These are phyloP conservation scores for Alternaria alternata DNA, from an alignment of 2,329 filamentous ascomycete genomes.

Conservation along the genomic window DNA sequence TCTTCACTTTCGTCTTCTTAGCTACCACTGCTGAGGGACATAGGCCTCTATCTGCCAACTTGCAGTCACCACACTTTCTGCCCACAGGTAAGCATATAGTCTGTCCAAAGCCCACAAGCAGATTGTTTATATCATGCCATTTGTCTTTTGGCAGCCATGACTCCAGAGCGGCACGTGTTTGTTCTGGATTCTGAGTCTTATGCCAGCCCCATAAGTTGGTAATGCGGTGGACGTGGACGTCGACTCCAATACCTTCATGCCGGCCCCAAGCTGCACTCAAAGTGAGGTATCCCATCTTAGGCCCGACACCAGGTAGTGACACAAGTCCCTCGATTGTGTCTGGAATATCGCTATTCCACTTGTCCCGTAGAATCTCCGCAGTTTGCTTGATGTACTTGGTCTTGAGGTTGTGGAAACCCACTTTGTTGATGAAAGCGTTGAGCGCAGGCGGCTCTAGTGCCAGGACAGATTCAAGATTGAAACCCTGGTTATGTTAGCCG, in stretches of 20 bases:
- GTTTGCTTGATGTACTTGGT: conserved; percentile 81
- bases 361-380: conserved; percentile 75
- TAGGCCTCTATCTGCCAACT: conserved; percentile 75
- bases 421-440: conserved; percentile 80
- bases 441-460: conserved; percentile 70
- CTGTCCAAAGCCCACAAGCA: conserved; percentile 89
- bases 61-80: conserved; percentile 84
- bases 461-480: conserved; percentile 81
- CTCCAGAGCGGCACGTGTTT: conserved; percentile 78
- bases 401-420: conserved; percentile 96
- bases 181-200: conserved; percentile 80
- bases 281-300: conserved; percentile 93
- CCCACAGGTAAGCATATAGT: conserved; percentile 83
- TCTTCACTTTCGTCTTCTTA: conserved; percentile 62
- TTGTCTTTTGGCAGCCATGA: conserved; percentile 82
- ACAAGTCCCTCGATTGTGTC: conserved; percentile 77
- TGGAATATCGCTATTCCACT: conserved; percentile 79
- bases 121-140: conserved; percentile 92
- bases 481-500: conserved; percentile 42
- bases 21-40: conserved; percentile 65
- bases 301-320: conserved; percentile 84
- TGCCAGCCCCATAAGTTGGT: conserved; percentile 96
- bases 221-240: conserved; percentile 94
- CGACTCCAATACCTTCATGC: conserved; percentile 84
- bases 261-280: conserved; percentile 78